These are phyloP conservation scores for Allium fistulosum DNA, from an alignment of 106 monocot genomes.

Conservation along the genomic window DNA sequence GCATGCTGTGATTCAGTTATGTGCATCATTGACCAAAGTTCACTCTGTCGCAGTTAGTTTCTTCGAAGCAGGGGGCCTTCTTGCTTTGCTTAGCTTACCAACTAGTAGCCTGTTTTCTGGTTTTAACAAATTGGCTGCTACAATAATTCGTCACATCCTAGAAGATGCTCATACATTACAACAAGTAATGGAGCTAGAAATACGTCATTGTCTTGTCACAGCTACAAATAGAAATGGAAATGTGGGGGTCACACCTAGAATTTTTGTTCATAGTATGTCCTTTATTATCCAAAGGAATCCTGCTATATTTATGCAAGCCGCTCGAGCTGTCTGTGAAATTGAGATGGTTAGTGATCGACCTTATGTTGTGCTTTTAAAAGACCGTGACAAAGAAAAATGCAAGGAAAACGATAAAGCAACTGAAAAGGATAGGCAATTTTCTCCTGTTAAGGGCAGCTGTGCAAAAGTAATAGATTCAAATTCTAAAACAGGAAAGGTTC, in stretches of 20 bases:
- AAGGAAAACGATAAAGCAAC: slow-evolving; percentile 77
- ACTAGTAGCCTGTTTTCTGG: slow-evolving; percentile 83
- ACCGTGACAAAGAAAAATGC: slow-evolving; percentile 83
- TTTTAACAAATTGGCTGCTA: slow-evolving; percentile 76
- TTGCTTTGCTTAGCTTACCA: slow-evolving; percentile 78
- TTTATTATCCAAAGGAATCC: slow-evolving; percentile 81
- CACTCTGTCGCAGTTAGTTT: slow-evolving; percentile 81
- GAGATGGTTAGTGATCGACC: slow-evolving; percentile 90
- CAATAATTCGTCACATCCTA: slow-evolving; percentile 89
- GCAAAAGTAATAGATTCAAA: slow-evolving; percentile 53
- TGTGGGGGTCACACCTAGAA: slow-evolving; percentile 67
- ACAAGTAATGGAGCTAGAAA: slow-evolving; percentile 98
- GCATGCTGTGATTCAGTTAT: slow-evolving; percentile 92
- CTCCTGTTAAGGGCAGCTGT: slow-evolving; percentile 2
- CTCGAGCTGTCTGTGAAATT: slow-evolving; percentile 82
- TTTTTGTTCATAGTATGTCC: slow-evolving; percentile 86
- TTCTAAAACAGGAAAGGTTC: slow-evolving; percentile 56
- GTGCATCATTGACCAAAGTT: slow-evolving; percentile 88
- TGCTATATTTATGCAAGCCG: slow-evolving; percentile 80
- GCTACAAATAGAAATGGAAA: slow-evolving; percentile 74
- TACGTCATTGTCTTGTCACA: slow-evolving; percentile 73
- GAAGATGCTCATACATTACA: slow-evolving; percentile 97
- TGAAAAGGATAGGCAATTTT: slow-evolving; percentile 59
- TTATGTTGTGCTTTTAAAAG: slow-evolving; percentile 80
- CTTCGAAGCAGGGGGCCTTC: slow-evolving; percentile 74